phyloP scores from a whole-genome alignment of 2,329 filamentous ascomycete species.

The Pyrenophora seminiperda region DNA sequence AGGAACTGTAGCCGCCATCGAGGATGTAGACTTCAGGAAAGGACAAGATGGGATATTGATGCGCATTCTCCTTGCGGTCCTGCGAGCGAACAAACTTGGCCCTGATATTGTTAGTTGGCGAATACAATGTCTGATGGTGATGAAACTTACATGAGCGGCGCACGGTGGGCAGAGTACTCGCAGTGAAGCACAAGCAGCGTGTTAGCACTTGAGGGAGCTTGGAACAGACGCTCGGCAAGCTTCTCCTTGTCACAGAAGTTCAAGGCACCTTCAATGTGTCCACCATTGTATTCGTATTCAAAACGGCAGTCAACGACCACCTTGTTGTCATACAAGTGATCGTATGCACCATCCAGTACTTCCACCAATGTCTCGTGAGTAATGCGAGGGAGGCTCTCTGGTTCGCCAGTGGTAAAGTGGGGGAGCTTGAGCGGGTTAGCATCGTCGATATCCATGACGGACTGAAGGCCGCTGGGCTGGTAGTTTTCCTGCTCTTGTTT shows the following conservation, averaged over 20 bases:
- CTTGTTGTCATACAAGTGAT: slow-evolving; percentile 75
- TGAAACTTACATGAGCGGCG: slow-evolving; percentile 76
- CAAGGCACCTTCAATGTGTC: slow-evolving; percentile 89
- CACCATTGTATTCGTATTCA: slow-evolving; percentile 97
- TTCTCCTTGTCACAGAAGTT: slow-evolving; percentile 98
- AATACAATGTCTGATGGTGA: background rate
- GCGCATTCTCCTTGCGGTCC: slow-evolving; percentile 83
- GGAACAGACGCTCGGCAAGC: slow-evolving; percentile 79
- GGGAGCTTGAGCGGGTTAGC: slow-evolving; percentile 75
- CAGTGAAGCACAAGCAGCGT: slow-evolving; percentile 93
- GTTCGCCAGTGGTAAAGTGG: slow-evolving; percentile 81
- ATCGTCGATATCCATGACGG: slow-evolving; percentile 84
- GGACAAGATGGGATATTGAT: slow-evolving; percentile 84
- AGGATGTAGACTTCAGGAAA: slow-evolving; percentile 98
- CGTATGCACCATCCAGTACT: slow-evolving; percentile 85
- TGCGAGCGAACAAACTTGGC: slow-evolving; percentile 89
- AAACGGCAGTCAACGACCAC: slow-evolving; percentile 96
- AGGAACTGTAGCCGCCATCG: slow-evolving; percentile 93
- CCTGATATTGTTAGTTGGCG: slow-evolving; percentile 45
- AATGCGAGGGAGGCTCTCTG: slow-evolving; percentile 88
- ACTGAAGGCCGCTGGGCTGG: slow-evolving; percentile 66
- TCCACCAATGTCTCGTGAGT: slow-evolving; percentile 78
- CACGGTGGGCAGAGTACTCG: slow-evolving; percentile 96
- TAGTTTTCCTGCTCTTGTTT: slow-evolving; percentile 67
- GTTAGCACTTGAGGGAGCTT: slow-evolving; percentile 63